These are phyloP conservation scores for Myxozyma neotropica DNA, from an alignment of 805 yeast species.

Conservation along the genomic window DNA sequence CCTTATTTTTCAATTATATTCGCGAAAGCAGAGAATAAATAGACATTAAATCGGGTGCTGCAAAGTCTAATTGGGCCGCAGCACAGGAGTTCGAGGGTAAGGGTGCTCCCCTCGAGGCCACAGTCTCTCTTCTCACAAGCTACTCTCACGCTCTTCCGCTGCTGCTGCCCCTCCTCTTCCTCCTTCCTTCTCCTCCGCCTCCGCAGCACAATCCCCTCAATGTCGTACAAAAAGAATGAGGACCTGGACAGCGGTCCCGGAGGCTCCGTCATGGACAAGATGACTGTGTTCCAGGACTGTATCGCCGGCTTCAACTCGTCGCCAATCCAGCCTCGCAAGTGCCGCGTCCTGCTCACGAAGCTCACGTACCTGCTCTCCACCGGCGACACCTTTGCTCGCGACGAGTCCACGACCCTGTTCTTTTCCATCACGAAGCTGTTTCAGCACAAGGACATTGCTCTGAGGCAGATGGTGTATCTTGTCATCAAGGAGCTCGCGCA, in stretches of 20 bases:
- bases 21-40: too few species aligned
- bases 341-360: constrained; percentile 80
- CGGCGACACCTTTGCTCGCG: constrained; percentile 84
- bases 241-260: constrained; percentile 60
- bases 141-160: not conserved
- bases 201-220: constrained; percentile 37
- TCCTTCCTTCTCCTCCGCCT: not conserved
- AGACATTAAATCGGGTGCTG: too few species aligned
- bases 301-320: constrained; percentile 88
- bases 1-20: too few species aligned
- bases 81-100: too few species aligned
- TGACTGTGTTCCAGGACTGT: constrained; percentile 97
- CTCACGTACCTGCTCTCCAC: constrained; percentile 77
- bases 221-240: constrained; percentile 91
- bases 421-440: constrained; percentile 92
- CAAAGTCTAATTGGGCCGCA: too few species aligned
- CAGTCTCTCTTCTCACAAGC: too few species aligned
- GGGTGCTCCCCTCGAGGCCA: too few species aligned
- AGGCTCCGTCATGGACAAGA: constrained; percentile 75
- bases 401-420: constrained; percentile 89
- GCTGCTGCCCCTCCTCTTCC: not conserved
- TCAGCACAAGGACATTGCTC: constrained; percentile 82
- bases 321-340: constrained; percentile 83
- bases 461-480: constrained; percentile 91
- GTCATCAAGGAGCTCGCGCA: constrained; percentile 89